These are phyloP conservation scores for Leccinum subtestaceum DNA, from an alignment of 768 basidiomycete species.

Conservation along the genomic window DNA sequence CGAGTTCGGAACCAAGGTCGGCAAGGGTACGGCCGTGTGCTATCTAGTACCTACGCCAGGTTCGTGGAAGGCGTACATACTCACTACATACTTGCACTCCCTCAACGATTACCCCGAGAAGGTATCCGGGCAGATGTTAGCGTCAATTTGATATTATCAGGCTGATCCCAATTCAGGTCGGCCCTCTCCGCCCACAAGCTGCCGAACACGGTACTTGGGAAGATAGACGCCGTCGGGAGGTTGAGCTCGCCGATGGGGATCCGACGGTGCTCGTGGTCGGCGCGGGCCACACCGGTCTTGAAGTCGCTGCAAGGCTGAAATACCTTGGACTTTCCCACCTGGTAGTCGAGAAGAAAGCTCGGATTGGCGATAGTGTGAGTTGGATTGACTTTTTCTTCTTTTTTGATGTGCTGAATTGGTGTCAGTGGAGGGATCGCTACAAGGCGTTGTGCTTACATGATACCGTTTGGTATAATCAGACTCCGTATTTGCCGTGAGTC, in stretches of 20 bases:
- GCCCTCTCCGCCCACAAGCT: constrained; percentile 40
- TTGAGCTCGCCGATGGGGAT: constrained; percentile 45
- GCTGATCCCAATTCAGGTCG: constrained; percentile 23
- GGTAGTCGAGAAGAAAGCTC: constrained; percentile 52
- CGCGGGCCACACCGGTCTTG: constrained; percentile 67
- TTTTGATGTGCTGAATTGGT: too few relatives aligned
- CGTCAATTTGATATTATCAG: not conserved
- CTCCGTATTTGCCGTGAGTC: constrained; percentile 52
- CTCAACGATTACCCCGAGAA: constrained; percentile 56
- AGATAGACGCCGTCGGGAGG: constrained; percentile 39
- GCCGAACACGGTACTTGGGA: constrained; percentile 58
- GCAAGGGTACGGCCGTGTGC: constrained; percentile 50
- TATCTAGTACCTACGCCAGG: constrained; percentile 48
- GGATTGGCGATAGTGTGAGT: constrained; percentile 47
- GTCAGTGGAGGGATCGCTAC: constrained; percentile 56
- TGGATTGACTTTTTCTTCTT: not conserved
- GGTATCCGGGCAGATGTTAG: constrained; percentile 10
- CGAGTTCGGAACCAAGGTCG: constrained; percentile 49
- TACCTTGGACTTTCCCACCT: constrained; percentile 52
- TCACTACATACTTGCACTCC: constrained; percentile 60
- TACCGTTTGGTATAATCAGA: constrained; percentile 52
- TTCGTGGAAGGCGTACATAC: constrained; percentile 57
- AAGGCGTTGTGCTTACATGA: constrained; percentile 55
- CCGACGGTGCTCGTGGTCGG: constrained; percentile 64
- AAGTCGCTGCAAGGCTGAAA: constrained; percentile 63